phyloP scores from a whole-genome alignment of 805 yeast species.

The Candida arabinofermentans region DNA sequence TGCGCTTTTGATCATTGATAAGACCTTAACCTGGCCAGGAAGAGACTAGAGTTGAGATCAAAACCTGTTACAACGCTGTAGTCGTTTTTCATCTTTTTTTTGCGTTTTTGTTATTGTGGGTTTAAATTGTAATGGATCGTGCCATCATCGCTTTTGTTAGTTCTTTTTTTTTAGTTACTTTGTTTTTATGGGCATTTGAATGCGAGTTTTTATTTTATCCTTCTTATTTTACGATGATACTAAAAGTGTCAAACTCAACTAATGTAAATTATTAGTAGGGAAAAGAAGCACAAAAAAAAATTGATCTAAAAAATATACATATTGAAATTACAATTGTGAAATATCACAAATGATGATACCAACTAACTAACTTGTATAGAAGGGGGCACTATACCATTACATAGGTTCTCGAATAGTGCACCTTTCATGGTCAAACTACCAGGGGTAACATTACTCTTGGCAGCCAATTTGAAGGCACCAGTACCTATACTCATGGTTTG shows the following conservation, averaged over 20 bases:
- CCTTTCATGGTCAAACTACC: constrained; percentile 35
- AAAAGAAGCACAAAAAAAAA: not conserved
- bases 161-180: not conserved
- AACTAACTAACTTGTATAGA: constrained; percentile 11
- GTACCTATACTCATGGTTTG: constrained; percentile 98
- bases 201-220: not conserved
- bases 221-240: not conserved
- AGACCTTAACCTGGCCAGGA: constrained; percentile 35
- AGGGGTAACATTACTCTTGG: constrained; percentile 44
- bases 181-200: not conserved
- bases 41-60: constrained; percentile 6
- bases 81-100: not conserved
- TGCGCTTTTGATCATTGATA: constrained; percentile 38
- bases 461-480: constrained; percentile 87
- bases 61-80: not conserved
- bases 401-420: constrained; percentile 44
- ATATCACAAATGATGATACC: not conserved
- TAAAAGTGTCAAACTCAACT: too few relatives aligned
- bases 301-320: not conserved
- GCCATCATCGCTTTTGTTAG: not conserved
- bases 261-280: too few relatives aligned
- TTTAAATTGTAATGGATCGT: not conserved
- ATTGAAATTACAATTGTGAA: not conserved
- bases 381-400: constrained; percentile 22
- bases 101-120: constrained; percentile 3